Conservation (phyloP, 2,329 filamentous ascomycete genomes). For the Zymoseptoria crescenta region DNA sequence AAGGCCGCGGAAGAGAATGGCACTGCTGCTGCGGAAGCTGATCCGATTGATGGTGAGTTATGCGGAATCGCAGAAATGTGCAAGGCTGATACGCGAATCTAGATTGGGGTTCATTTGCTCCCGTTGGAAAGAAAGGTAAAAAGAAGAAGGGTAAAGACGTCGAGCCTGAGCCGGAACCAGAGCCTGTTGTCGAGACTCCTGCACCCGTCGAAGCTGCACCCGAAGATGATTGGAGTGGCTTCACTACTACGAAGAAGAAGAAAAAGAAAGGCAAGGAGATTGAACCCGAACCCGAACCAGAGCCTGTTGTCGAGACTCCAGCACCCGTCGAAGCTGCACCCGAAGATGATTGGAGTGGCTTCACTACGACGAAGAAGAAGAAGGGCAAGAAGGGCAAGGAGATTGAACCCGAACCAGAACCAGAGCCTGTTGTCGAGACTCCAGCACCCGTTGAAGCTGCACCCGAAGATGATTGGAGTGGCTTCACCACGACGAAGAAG, state of each 20-base stretch:
- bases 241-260: constrained; percentile 35
- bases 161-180: constrained; percentile 16
- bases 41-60: constrained; percentile 20
- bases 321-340: constrained; percentile 7
- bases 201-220: constrained; percentile 13
- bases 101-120: constrained; percentile 33
- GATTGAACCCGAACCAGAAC: constrained; percentile 12
- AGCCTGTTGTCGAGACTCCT: constrained; percentile 5
- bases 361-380: constrained; percentile 35
- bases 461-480: constrained; percentile 20
- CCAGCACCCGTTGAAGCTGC: constrained; percentile 4
- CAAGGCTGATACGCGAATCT: neutral
- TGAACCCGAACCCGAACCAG: constrained; percentile 12
- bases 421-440: no score
- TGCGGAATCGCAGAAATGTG: neutral
- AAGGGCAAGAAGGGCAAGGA: constrained; percentile 12
- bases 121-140: constrained; percentile 30
- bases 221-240: constrained; percentile 20
- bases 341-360: constrained; percentile 20
- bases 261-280: constrained; percentile 13
- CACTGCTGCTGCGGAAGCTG: constrained; percentile 20
- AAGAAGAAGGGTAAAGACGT: constrained; percentile 14
- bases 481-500: constrained; percentile 35
- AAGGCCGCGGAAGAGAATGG: constrained; percentile 28
- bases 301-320: no score